phyloP scores from a whole-genome alignment of 75 land plant genomes.

The Gnetum montanum region DNA sequence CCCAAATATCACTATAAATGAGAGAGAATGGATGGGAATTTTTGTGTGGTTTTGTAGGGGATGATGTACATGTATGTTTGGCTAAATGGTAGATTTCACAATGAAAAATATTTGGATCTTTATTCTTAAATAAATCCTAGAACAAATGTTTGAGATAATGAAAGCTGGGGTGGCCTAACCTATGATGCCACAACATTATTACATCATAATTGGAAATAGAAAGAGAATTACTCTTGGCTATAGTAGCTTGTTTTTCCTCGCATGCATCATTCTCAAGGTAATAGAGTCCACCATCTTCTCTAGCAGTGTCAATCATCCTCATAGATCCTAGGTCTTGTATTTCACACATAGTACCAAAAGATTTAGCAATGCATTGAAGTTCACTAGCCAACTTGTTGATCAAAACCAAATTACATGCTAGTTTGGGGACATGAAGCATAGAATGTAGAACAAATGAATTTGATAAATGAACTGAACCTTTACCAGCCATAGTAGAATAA shows the following conservation, averaged over 20 bases:
- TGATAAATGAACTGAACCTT: not conserved
- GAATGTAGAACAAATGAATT: not conserved
- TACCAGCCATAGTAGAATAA: too few relatives aligned
- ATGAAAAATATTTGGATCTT: too few relatives aligned
- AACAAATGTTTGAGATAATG: too few relatives aligned
- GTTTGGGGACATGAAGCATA: constrained; percentile 3
- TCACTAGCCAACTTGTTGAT: constrained; percentile 5
- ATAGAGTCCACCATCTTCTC: not conserved
- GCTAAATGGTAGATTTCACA: too few relatives aligned
- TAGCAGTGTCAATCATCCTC: constrained; percentile 18
- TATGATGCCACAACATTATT: too few relatives aligned
- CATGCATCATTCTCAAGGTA: too few relatives aligned
- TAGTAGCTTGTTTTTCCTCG: too few relatives aligned
- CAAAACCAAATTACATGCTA: constrained; percentile 8
- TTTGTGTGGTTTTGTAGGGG: too few relatives aligned
- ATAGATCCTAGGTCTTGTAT: constrained; percentile 9
- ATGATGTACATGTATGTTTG: too few relatives aligned
- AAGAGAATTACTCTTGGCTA: not conserved
- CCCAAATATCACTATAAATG: too few relatives aligned
- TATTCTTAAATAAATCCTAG: too few relatives aligned
- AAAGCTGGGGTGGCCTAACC: constrained; percentile 11
- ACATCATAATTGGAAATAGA: not conserved
- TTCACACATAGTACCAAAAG: constrained; percentile 7
- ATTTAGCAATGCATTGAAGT: constrained; percentile 2
- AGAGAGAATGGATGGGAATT: too few relatives aligned